Base-by-base conservation (phyloP, 345 rosid species). In the Viola odorata region DNA sequence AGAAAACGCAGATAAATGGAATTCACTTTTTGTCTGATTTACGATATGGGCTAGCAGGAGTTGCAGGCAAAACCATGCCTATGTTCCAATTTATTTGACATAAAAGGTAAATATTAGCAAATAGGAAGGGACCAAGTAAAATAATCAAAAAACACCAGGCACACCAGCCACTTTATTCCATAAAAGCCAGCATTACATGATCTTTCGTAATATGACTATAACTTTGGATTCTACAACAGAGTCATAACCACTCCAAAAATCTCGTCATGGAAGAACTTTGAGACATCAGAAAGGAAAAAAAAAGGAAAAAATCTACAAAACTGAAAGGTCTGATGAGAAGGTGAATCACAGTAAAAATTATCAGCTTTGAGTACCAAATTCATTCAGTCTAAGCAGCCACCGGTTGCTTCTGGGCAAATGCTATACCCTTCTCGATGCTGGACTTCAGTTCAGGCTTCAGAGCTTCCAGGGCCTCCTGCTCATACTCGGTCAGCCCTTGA, bases 391-490 rank as follows among this genome's bases (percentile, higher is more conserved):
- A 85, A 17, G 96, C 86, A 70, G 85, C 68, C 60, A 82, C 86
- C 0, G 69, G 48, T 61, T 79, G 81, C 75, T 86, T 90, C 62
- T 83, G 86, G 9, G 71, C 92, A 52, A 90, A 94, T 1, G 82
- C 74, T 32, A 88, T 41, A 53, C 99, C 99, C 70, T 94, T 94
- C 60, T 90, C 92, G 4, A 88, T 94, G 80, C 97, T 90, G 55
- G 83, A 82, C 73, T 81, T 88, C 66, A 94, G 69, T 66, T 90
- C 97, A 3, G 89, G 79, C 66, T 84, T 88, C 32, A 90, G 86
- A 37, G 80, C 81, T 61, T 90, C 97, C 11, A 94, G 63, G n/a
- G 95, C 92, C 73, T 84, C 82, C 76, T 83, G 79, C 75, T 94
- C 99, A 50, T 82, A 86, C 68, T 83, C 89, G 0, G 86, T 88